A percentile compares a stretch with the other conserved stretches of the same genome.
Evolutionary conservation across 140 eudicot genomes (phyloP).

Genomic region (Stevia rebaudiana): DNA sequence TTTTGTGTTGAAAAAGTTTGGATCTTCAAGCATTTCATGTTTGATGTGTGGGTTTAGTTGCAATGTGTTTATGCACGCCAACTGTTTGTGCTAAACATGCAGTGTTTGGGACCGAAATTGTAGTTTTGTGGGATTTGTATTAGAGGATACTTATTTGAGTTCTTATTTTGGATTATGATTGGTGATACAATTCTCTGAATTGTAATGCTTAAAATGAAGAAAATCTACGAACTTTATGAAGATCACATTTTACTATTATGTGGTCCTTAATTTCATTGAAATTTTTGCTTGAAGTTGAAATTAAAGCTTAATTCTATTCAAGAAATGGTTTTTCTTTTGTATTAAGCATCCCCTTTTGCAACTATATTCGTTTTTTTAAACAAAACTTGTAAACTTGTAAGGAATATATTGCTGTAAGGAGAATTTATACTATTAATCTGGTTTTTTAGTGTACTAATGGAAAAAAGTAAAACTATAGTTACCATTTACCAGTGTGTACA

Average conservation of each 20-base stretch:
- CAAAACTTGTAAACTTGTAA: too few relatives aligned
- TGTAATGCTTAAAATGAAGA: too few relatives aligned
- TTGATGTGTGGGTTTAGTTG: constrained; percentile 1
- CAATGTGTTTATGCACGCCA: constrained; percentile 22
- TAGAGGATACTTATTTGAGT: not conserved
- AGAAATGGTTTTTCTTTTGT: too few relatives aligned
- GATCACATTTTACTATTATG: not conserved
- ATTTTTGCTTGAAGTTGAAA: not conserved
- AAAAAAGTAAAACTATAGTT: too few relatives aligned
- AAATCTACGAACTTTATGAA: too few relatives aligned
- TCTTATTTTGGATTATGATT: too few relatives aligned
- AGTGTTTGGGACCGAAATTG: not conserved
- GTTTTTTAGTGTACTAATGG: too few relatives aligned
- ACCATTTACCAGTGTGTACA: not conserved
- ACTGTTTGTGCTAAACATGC: constrained; percentile 9
- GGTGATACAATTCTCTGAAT: too few relatives aligned
- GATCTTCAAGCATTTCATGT: not conserved
- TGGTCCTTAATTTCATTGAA: not conserved
- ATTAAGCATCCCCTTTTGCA: too few relatives aligned
- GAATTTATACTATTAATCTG: too few relatives aligned
- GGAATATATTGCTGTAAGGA: too few relatives aligned
- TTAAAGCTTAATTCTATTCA: not conserved
- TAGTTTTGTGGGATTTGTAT: not conserved
- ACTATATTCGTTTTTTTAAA: too few relatives aligned
- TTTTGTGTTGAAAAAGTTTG: not conserved